Percentiles rank a stretch among this genome's conserved stretches.
Evolutionary conservation across 169 alveolate genomes (phyloP).

Genomic region (Cryptosporidium tyzzeri): DNA sequence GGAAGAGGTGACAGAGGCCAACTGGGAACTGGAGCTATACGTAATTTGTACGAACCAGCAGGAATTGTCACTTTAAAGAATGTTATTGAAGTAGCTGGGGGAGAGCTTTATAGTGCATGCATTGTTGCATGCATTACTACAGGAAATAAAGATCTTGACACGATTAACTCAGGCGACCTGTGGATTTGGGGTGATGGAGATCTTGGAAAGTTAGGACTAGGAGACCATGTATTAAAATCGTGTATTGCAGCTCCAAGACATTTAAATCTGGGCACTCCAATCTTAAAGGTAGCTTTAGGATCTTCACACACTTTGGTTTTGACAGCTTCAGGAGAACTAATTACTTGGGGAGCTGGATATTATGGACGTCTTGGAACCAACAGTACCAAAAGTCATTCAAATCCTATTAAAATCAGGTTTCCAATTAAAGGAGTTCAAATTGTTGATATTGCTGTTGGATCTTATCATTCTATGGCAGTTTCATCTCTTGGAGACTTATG

Average conservation of each 20-base stretch:
- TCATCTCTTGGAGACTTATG: slow-evolving; percentile 78
- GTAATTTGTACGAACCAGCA: slow-evolving; percentile 84
- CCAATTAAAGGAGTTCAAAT: slow-evolving; percentile 71
- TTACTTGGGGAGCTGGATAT: slow-evolving; percentile 88
- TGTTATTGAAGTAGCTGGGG: slow-evolving; percentile 87
- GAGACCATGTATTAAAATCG: slow-evolving; percentile 80
- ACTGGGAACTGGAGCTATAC: slow-evolving; percentile 80
- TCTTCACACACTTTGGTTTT: slow-evolving; percentile 83
- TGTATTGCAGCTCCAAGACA: slow-evolving; percentile 84
- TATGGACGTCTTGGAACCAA: slow-evolving; percentile 82
- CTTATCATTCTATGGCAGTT: slow-evolving; percentile 77
- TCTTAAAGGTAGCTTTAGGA: slow-evolving; percentile 86
- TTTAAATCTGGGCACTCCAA: slow-evolving; percentile 79
- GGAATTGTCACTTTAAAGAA: slow-evolving; percentile 82
- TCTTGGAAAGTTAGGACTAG: slow-evolving; percentile 90
- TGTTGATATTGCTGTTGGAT: slow-evolving; percentile 78
- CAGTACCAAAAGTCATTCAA: slow-evolving; percentile 69
- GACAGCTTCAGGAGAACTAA: slow-evolving; percentile 82
- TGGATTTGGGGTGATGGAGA: slow-evolving; percentile 91
- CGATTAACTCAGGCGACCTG: slow-evolving; percentile 80
- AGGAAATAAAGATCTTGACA: slow-evolving; percentile 59
- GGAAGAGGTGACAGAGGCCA: slow-evolving; percentile 73
- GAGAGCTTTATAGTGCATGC: slow-evolving; percentile 88
- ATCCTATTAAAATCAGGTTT: slow-evolving; percentile 76
- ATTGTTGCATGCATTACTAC: slow-evolving; percentile 75